These are phyloP conservation scores for Yarrowia osloensis DNA, from an alignment of 805 yeast genomes.

Conservation along the genomic window DNA sequence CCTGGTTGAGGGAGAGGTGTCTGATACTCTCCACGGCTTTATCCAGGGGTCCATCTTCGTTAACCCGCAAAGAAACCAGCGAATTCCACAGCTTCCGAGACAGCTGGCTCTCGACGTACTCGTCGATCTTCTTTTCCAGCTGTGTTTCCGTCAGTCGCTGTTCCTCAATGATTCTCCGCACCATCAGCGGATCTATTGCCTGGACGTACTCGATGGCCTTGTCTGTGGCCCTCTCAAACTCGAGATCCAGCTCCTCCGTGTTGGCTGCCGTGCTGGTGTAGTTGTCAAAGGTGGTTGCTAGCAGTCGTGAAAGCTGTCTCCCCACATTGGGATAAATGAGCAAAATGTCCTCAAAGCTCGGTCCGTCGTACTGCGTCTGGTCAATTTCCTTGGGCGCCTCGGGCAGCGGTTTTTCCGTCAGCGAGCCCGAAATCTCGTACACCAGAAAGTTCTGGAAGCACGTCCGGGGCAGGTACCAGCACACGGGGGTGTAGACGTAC, in stretches of 20 bases:
- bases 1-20: conserved; percentile 47
- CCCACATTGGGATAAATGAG: conserved; percentile 47
- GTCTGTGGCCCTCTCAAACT: conserved; percentile 41
- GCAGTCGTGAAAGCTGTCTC: conserved; percentile 46
- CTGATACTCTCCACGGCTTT: conserved; percentile 38
- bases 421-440: conserved; percentile 58
- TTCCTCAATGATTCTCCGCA: conserved; percentile 38
- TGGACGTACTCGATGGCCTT: conserved; percentile 44
- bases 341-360: conserved; percentile 46
- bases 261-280: conserved; percentile 44
- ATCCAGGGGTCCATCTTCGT: conserved; percentile 36
- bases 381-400: conserved; percentile 12
- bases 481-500: conserved; percentile 56
- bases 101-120: conserved; percentile 69
- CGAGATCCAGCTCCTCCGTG: conserved; percentile 41
- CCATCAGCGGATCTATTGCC: conserved; percentile 38
- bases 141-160: conserved; percentile 40
- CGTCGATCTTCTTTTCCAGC: conserved; percentile 56
- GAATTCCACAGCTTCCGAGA: conserved; percentile 67
- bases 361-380: conserved; percentile 1
- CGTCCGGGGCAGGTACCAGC: conserved; percentile 51
- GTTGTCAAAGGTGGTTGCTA: conserved; percentile 46
- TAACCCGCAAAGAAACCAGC: conserved; percentile 41
- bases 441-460: conserved; percentile 49
- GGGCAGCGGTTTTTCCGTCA: conserved; percentile 37